phyloP scores from a whole-genome alignment of 768 basidiomycete species.

The Rhodotorula toruloides region DNA sequence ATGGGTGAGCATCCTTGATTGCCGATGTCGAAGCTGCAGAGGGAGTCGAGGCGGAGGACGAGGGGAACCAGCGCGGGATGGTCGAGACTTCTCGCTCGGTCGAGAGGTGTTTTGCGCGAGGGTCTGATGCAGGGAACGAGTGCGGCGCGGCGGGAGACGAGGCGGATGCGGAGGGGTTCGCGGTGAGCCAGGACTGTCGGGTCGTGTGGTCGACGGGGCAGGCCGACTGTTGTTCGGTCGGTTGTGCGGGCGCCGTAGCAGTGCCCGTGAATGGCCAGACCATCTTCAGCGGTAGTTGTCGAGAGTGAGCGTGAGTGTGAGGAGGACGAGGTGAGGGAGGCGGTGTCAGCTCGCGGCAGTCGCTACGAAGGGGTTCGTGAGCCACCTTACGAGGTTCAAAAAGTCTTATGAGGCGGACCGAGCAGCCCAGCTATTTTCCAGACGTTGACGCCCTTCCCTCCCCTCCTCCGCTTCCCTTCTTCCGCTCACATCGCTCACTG shows the following conservation, averaged over 20 bases:
- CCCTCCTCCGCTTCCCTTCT: neutral
- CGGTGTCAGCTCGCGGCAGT: neutral
- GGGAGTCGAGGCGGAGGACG: neutral
- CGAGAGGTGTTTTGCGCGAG: conserved; percentile 53
- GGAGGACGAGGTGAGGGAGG: neutral
- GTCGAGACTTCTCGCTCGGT: conserved; percentile 74
- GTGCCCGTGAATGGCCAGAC: conserved; percentile 34
- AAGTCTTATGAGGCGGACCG: too few species aligned
- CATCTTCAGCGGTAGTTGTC: too few species aligned
- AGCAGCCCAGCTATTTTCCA: too few species aligned
- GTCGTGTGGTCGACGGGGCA: conserved; percentile 67
- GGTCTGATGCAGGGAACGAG: conserved; percentile 26
- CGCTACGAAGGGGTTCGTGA: neutral
- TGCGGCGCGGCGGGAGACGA: conserved; percentile 25
- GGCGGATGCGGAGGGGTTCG: neutral
- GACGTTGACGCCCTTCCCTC: too few species aligned
- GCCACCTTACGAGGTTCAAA: neutral
- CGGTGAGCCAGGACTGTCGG: conserved; percentile 51
- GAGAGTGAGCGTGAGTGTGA: neutral
- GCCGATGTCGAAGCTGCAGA: conserved; percentile 1
- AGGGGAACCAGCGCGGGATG: conserved; percentile 60
- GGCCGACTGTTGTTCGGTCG: neutral
- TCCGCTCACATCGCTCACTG: neutral
- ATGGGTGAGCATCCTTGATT: conserved; percentile 2
- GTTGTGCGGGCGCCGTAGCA: neutral